Base-by-base conservation (phyloP, 2,329 filamentous ascomycete species). In the Alternaria incomplexa region DNA sequence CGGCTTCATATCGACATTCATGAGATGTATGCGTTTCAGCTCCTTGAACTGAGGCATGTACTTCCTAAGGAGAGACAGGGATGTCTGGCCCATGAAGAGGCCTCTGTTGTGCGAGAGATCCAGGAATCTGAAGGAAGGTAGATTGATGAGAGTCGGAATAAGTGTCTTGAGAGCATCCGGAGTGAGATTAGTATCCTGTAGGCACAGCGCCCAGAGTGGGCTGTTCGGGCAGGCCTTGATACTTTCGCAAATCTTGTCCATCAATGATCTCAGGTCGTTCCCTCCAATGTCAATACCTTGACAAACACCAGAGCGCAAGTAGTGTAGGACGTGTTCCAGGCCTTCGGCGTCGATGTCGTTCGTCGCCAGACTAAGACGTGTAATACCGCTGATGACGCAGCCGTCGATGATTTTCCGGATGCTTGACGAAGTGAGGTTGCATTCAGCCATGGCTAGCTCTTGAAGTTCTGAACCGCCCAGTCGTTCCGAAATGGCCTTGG, bases 81-180 rank as follows among this genome's bases (percentile, higher is more conserved):
- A 91, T 73, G 88, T 93, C n/a, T 91, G 90, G 45, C 90, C 84
- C 56, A 89, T 87, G 76, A 97, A 97, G 15, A 99, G 84, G 20
- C 88, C 89, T 30, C 86, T 91, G 71, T 98, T 98, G 73, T 97
- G 93, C 6, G 93, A 97, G 36, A 99, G 84, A 77, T 98, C 96
- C 62, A 99, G 88, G 76, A 97, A 97, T 20, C 92, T 89, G 75
- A 97, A 91, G 66, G 90, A 88, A 3, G 86, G 85, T 59, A 97
- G 83, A 68, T 86, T 88, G 25, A 87, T 85, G 57, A 98, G 81
- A 7, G 88, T 88, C 5, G 93, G 93, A 54, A 98, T 85, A 12
- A 98, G 84, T 57, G 88, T 87, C 78, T 88, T 91, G 22, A 98
- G 83, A 11, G 90, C 89, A 1, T 88, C 84, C 0, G 93, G 90